Conservation (phyloP, 1,284 basidiomycete species). For the Tylopilus sp. region DNA sequence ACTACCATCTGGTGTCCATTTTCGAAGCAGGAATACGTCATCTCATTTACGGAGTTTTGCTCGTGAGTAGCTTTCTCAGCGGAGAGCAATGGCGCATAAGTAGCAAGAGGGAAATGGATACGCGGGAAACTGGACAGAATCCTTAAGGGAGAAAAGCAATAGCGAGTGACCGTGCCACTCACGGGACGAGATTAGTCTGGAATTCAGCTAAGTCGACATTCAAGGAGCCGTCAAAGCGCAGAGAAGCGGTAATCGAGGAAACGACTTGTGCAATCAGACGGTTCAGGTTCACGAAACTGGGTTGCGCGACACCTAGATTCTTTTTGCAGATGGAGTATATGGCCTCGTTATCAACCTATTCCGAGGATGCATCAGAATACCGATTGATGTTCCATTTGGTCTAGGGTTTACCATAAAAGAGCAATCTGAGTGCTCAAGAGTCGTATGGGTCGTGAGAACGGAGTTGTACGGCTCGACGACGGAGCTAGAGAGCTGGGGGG, state of each 20-base stretch:
- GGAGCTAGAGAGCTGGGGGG: constrained; percentile 90
- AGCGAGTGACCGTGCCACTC: constrained; percentile 33
- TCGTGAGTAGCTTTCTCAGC: constrained; percentile 88
- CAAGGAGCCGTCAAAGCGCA: constrained; percentile 96
- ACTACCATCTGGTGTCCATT: constrained; percentile 93
- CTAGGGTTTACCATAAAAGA: constrained; percentile 81
- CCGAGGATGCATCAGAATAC: constrained; percentile 4
- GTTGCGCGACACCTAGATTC: constrained; percentile 83
- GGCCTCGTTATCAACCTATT: constrained; percentile 90
- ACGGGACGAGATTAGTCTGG: constrained; percentile 97
- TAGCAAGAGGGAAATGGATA: constrained; percentile 98
- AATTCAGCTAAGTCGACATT: constrained; percentile 99
- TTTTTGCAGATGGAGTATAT: constrained; percentile 99
- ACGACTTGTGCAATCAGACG: constrained; percentile 97
- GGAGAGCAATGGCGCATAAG: constrained; percentile 93
- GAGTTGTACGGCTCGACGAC: constrained; percentile 99
- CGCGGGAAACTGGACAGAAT: constrained; percentile 73
- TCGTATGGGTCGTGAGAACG: constrained; percentile 97
- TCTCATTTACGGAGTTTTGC: constrained; percentile 96
- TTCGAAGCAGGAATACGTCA: constrained; percentile 99
- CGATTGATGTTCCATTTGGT: not conserved
- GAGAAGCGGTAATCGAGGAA: constrained; percentile 94
- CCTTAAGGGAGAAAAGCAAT: constrained; percentile 1
- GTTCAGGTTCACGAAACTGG: constrained; percentile 95
- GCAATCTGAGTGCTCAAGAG: constrained; percentile 98